Conservation (phyloP, 1,284 basidiomycete genomes). For the Trametes versicolor region DNA sequence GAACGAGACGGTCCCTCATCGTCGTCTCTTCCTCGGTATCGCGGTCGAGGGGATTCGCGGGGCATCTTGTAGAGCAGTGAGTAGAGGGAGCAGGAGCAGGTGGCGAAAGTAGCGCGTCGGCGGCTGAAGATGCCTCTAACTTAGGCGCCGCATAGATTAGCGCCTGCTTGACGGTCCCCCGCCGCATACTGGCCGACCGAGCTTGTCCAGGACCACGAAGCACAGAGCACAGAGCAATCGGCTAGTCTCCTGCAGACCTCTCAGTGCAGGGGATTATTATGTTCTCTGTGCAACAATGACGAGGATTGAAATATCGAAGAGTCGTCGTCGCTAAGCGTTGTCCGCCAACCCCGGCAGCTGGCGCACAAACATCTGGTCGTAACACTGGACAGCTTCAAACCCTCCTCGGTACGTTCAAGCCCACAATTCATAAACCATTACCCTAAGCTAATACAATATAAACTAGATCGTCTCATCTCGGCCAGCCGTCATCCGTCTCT, state of each 20-base stretch:
- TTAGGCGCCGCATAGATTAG: not conserved
- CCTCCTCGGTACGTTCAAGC: not conserved
- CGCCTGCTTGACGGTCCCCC: too few species aligned
- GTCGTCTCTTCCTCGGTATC: constrained; percentile 13
- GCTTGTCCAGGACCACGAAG: too few species aligned
- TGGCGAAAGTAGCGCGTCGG: not conserved
- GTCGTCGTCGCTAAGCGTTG: too few species aligned
- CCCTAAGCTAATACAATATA: not conserved
- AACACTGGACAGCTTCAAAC: too few species aligned
- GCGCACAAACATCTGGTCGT: too few species aligned
- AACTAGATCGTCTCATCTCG: not conserved
- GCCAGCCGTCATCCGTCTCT: not conserved
- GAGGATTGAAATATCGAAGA: too few species aligned
- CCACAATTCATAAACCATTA: not conserved
- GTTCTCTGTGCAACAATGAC: too few species aligned
- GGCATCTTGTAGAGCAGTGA: constrained; percentile 17
- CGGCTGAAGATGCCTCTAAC: not conserved
- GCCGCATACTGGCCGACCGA: too few species aligned
- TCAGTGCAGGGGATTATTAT: too few species aligned
- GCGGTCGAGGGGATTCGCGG: constrained; percentile 19
- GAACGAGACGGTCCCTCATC: constrained; percentile 17
- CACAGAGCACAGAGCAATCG: too few species aligned
- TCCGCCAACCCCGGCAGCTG: too few species aligned
- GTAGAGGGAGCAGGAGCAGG: not conserved
- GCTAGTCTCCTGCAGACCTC: too few species aligned